A percentile compares a stretch with the other conserved stretches of the same genome.
Conservation (phyloP, 345 rosid species). For the thale cress (Arabidopsis thaliana) region DNA sequence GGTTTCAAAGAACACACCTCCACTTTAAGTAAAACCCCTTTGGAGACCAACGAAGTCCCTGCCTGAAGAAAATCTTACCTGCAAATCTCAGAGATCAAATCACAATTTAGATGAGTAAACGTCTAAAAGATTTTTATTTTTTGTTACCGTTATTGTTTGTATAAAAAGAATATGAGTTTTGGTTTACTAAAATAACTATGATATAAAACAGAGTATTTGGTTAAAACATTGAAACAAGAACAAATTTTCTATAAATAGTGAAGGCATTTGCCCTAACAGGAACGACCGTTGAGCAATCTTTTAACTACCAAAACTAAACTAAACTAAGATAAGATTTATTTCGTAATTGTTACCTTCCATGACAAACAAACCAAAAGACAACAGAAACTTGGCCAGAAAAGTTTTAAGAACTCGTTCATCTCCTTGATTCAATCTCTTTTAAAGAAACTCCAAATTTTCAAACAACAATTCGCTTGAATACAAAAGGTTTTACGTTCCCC, state of each 20-base stretch:
- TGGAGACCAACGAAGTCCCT: conserved; percentile 40
- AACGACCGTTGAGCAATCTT: background rate
- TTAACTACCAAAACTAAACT: conserved; percentile 2
- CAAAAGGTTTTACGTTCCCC: background rate
- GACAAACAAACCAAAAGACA: conserved; percentile 10
- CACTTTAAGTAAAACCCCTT: conserved; percentile 26
- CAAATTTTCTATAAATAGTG: background rate
- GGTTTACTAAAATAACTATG: background rate
- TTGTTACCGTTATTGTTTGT: background rate
- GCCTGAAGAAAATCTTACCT: conserved; percentile 40
- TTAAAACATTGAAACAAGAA: background rate
- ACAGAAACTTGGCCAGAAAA: background rate
- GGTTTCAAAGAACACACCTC: conserved; percentile 53
- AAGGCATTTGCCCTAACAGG: background rate
- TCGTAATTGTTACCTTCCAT: background rate
- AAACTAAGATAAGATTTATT: background rate
- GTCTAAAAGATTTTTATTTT: background rate
- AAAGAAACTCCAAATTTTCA: background rate
- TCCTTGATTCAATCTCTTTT: background rate
- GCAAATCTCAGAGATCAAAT: conserved; percentile 8
- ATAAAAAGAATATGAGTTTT: background rate
- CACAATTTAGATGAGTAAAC: background rate
- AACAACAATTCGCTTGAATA: background rate
- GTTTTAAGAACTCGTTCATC: background rate
- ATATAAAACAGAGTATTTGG: background rate